Conservation (phyloP, 495 filamentous ascomycete genomes). For the Hypoxylon fuscum region DNA sequence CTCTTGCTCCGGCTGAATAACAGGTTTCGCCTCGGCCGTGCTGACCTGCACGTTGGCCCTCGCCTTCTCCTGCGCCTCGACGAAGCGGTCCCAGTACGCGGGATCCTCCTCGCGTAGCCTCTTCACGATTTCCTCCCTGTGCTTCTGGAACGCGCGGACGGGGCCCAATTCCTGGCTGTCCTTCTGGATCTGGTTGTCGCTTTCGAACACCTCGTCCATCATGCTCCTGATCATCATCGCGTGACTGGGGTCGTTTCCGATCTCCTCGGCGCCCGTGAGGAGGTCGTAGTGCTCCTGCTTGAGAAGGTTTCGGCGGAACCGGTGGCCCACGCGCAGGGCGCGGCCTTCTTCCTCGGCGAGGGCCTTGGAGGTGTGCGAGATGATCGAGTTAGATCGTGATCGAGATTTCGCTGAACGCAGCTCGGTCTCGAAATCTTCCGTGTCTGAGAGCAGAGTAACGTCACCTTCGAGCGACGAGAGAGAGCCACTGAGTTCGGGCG, state of each 20-base stretch:
- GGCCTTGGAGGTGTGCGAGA: slow-evolving; percentile 79
- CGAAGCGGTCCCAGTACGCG: slow-evolving; percentile 69
- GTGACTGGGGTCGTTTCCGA: slow-evolving; percentile 64
- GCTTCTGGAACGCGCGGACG: slow-evolving; percentile 67
- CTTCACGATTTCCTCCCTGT: slow-evolving; percentile 58
- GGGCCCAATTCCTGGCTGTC: slow-evolving; percentile 64
- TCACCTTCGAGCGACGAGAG: slow-evolving; percentile 42
- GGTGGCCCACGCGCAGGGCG: slow-evolving; percentile 83
- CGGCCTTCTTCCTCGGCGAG: slow-evolving; percentile 90
- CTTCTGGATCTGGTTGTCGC: slow-evolving; percentile 65
- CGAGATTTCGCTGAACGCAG: slow-evolving; percentile 54
- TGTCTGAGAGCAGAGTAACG: slow-evolving; percentile 45
- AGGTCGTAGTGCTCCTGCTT: slow-evolving; percentile 56
- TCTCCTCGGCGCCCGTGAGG: slow-evolving; percentile 54
- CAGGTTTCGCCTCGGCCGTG: slow-evolving; percentile 25
- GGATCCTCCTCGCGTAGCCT: slow-evolving; percentile 65
- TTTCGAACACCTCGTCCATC: slow-evolving; percentile 67
- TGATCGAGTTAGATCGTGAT: slow-evolving; percentile 77
- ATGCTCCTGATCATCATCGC: slow-evolving; percentile 65
- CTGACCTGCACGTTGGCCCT: slow-evolving; percentile 62
- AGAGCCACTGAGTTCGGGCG: slow-evolving; percentile 45
- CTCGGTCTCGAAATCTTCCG: slow-evolving; percentile 49
- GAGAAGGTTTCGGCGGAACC: slow-evolving; percentile 70
- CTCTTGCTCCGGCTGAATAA: slow-evolving; percentile 24
- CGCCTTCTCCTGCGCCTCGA: slow-evolving; percentile 72